Evolutionary conservation across 1,284 basidiomycete genomes (phyloP), one percentile per base, ranked within the genome.

Genomic region (Paramarasmius palmivorus): DNA sequence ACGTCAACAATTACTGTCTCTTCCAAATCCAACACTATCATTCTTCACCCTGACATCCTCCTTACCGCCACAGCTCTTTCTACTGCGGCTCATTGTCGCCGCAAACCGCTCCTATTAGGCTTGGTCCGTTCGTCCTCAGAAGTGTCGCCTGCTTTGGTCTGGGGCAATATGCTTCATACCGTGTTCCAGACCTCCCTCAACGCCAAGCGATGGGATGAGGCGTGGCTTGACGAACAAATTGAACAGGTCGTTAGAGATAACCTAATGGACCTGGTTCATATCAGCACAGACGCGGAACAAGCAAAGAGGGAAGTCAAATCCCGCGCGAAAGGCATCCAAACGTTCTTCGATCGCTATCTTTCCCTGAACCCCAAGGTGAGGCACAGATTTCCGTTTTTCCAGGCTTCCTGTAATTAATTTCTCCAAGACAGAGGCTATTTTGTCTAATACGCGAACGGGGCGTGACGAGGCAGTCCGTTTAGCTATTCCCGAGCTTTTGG

Each of bases 111-210:
- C 15, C 73, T 98, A 1, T 82, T 88, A 9, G 69, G 72, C 14
- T 70, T 81, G 58, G 75, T 84, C 48, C 86, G 76, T 57, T 88
- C 76, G 34, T 82, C 73, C 54, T 83, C 69, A 29, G 84, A 81
- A 61, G 73, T 69, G 38, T 82, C 85, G 0, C 86, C 86, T 1
- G 75, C 84, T 0, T 73, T 96, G 19, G 75, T 95, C 0, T 96
- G 93, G 83, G 95, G 95, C 20, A 95, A 88, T 60, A 85, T 97
- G 65, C 77, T 96, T 2, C 95, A 98, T 63, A 87, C 92, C 58
- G 85, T 96, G 19, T 84, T 95, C 73, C 93, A 98, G 65, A 73
- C 76, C 0, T 93, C 91, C 59, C 72, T 97, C 32, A 68, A 66
- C 32, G 75, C 79, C 37, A 71, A 73, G 10, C 69, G 70, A 22